Conservation (phyloP, 805 yeast species). For the Candida nonsorbophila region DNA sequence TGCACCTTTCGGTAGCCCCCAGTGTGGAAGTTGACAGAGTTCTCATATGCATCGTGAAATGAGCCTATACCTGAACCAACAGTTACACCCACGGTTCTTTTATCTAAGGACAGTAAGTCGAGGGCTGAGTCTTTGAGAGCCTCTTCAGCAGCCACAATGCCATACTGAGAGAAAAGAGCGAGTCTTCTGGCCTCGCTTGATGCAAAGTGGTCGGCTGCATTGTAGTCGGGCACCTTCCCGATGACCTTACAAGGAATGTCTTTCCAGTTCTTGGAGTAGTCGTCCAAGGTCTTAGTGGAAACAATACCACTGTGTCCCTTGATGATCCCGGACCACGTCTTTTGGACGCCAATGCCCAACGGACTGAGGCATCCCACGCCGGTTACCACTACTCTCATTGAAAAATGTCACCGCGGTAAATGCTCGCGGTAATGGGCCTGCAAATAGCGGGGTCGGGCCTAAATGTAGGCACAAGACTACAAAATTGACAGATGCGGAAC, state of each 20-base stretch:
- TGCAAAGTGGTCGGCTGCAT: slow-evolving; percentile 37
- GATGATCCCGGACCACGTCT: slow-evolving; percentile 51
- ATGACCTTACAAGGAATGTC: slow-evolving; percentile 68
- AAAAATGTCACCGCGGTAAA: too few species aligned
- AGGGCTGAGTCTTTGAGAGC: slow-evolving; percentile 65
- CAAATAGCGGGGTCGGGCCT: too few species aligned
- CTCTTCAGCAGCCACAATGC: slow-evolving; percentile 68
- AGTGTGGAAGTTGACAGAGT: slow-evolving; percentile 44
- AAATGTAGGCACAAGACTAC: too few species aligned
- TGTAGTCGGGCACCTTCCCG: slow-evolving; percentile 63
- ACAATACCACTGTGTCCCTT: slow-evolving; percentile 53
- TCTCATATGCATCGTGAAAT: slow-evolving; percentile 64
- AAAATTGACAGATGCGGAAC: not conserved
- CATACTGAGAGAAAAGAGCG: slow-evolving; percentile 74
- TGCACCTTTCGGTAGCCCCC: slow-evolving; percentile 62
- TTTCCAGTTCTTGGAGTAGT: slow-evolving; percentile 42
- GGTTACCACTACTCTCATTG: slow-evolving; percentile 77
- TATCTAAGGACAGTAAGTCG: slow-evolving; percentile 34
- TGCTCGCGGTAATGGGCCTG: too few species aligned
- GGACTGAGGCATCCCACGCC: slow-evolving; percentile 89
- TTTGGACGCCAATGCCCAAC: slow-evolving; percentile 62
- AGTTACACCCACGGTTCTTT: slow-evolving; percentile 58
- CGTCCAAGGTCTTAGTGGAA: slow-evolving; percentile 42
- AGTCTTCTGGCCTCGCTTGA: slow-evolving; percentile 53
- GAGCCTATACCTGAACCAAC: slow-evolving; percentile 94